Evolutionary conservation across 2,329 filamentous ascomycete genomes (phyloP).

Genomic region (Penicillium sp.): DNA sequence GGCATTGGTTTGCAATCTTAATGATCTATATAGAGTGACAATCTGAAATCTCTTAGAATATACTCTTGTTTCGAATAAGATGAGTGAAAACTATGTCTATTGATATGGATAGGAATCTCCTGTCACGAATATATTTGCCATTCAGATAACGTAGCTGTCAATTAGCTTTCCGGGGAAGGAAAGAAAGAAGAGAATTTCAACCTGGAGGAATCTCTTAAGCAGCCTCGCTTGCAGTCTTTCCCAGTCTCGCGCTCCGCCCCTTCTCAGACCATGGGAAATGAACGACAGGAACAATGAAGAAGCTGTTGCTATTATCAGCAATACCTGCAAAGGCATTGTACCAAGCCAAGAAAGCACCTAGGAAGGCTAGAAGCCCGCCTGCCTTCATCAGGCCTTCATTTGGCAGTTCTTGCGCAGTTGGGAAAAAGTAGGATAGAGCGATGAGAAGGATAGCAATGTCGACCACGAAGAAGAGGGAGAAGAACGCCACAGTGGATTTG

Average conservation of each 20-base stretch:
- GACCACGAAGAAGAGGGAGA: slow-evolving; percentile 73
- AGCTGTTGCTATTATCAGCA: slow-evolving; percentile 57
- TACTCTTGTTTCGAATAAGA: not conserved
- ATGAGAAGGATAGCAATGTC: slow-evolving; percentile 75
- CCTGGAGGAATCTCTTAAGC: not conserved
- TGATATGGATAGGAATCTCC: not conserved
- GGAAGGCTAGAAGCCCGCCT: slow-evolving; percentile 59
- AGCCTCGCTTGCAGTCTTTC: not conserved
- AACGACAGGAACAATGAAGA: slow-evolving; percentile 33
- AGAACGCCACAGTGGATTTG: slow-evolving; percentile 76
- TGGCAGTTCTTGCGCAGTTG: slow-evolving; percentile 15
- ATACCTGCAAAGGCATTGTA: slow-evolving; percentile 63
- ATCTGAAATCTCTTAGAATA: not conserved
- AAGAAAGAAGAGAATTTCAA: not conserved
- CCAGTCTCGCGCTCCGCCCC: slow-evolving; percentile 8
- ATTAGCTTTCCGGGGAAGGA: not conserved
- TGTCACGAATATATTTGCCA: not conserved
- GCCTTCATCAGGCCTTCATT: slow-evolving; percentile 42
- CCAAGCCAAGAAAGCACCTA: slow-evolving; percentile 61
- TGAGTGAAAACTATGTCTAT: not conserved
- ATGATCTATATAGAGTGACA: not conserved
- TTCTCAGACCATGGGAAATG: slow-evolving; percentile 37
- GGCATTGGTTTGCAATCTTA: not conserved
- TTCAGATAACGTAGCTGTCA: not conserved
- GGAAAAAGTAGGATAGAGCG: slow-evolving; percentile 64